A percentile compares a stretch with the other conserved stretches of the same genome.
Evolutionary conservation across 2,329 filamentous ascomycete species (phyloP).

Genomic region (Grosmannia serpens): DNA sequence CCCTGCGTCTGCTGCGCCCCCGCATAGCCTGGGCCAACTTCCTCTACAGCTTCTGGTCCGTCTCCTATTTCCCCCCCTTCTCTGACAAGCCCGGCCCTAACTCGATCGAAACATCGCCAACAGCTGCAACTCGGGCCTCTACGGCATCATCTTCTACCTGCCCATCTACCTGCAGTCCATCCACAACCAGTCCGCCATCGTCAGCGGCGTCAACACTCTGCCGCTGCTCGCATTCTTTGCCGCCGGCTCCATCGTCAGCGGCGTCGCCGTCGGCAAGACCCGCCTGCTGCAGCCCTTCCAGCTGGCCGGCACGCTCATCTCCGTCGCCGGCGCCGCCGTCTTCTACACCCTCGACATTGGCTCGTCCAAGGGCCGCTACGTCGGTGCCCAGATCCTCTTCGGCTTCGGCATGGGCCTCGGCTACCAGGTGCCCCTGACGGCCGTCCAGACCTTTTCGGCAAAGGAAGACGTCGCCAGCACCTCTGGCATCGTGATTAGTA

Average conservation of each 20-base stretch:
- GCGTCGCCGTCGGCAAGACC: constrained; percentile 11
- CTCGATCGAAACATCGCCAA: too few relatives aligned
- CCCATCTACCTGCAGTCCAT: constrained; percentile 32
- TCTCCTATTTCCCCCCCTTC: background rate
- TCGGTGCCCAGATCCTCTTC: constrained; percentile 39
- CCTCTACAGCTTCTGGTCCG: background rate
- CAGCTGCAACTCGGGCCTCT: background rate
- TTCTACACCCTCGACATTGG: constrained; percentile 36
- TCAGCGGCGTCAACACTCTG: constrained; percentile 27
- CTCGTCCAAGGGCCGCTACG: constrained; percentile 35
- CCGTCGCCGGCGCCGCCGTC: constrained; percentile 35
- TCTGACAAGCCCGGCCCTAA: too few relatives aligned
- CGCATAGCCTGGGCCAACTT: constrained; percentile 15
- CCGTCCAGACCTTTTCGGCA: constrained; percentile 28
- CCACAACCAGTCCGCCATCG: constrained; percentile 25
- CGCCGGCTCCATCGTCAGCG: constrained; percentile 4
- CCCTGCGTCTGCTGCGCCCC: constrained; percentile 26
- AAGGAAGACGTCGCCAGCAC: constrained; percentile 30
- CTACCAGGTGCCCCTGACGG: constrained; percentile 27
- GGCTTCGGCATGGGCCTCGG: constrained; percentile 26
- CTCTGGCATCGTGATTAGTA: constrained; percentile 29
- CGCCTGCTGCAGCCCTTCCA: background rate
- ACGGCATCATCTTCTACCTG: constrained; percentile 6
- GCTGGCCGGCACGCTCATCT: constrained; percentile 20
- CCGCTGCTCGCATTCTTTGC: constrained; percentile 18